These are phyloP conservation scores for Talaromyces sp. DNA, from an alignment of 2,329 filamentous ascomycete genomes.

Conservation along the genomic window DNA sequence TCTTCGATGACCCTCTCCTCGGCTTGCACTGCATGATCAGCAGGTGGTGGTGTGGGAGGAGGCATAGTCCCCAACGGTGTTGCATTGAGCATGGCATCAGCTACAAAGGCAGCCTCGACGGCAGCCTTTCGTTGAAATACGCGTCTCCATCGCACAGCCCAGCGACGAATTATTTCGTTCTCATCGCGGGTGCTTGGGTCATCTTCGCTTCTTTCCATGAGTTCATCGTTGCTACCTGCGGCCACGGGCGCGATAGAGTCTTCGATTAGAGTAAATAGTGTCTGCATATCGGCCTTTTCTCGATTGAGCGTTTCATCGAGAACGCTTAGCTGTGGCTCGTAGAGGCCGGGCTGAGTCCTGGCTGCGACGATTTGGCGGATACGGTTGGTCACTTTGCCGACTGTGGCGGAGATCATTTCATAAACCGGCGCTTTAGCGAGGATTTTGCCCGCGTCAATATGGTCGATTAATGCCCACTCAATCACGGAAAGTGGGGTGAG, in stretches of 20 bases:
- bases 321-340: constrained; percentile 55
- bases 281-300: constrained; percentile 72
- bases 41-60: constrained; percentile 30
- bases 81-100: constrained; percentile 54
- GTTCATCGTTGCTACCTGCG: constrained; percentile 68
- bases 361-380: constrained; percentile 75
- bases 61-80: constrained; percentile 42
- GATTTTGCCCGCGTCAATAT: constrained; percentile 61
- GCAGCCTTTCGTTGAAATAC: constrained; percentile 79
- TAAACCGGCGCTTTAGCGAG: constrained; percentile 76
- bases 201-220: constrained; percentile 66
- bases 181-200: constrained; percentile 48
- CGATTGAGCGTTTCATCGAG: constrained; percentile 66
- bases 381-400: constrained; percentile 84
- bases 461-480: constrained; percentile 79
- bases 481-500: constrained; percentile 81
- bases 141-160: constrained; percentile 82
- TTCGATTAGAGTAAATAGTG: constrained; percentile 77
- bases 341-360: constrained; percentile 57
- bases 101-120: constrained; percentile 75
- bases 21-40: constrained; percentile 1
- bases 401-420: constrained; percentile 85
- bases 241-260: constrained; percentile 74
- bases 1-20: constrained; percentile 18
- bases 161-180: constrained; percentile 67